Conservation (phyloP, 305 asterid species). For the Fraxinus sp. region DNA sequence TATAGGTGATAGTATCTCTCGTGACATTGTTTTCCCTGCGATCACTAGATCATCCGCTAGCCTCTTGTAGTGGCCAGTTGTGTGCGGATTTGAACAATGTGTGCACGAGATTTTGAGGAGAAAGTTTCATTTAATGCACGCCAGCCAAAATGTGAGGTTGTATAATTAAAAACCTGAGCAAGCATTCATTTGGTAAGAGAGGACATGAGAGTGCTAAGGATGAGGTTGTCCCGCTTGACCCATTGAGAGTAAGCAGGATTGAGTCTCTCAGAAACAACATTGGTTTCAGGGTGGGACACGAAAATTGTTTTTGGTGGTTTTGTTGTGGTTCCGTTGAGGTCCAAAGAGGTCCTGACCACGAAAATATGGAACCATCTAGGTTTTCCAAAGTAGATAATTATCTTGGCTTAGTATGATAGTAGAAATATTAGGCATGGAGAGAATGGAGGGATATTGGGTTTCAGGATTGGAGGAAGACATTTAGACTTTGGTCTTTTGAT, state of each 20-base stretch:
- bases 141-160: background rate
- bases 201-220: conserved; percentile 4
- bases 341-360: conserved; percentile 2
- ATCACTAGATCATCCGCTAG: background rate
- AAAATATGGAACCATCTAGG: background rate
- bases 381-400: background rate
- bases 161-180: background rate
- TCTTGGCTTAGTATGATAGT: background rate
- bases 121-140: background rate
- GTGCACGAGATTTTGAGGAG: background rate
- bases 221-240: background rate
- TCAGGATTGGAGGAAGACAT: too few species aligned
- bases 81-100: background rate
- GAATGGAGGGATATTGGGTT: too few species aligned
- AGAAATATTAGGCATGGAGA: background rate
- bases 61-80: conserved; percentile 1
- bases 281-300: background rate
- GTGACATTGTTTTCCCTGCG: too few species aligned
- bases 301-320: background rate
- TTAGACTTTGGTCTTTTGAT: too few species aligned
- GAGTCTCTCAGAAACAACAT: background rate
- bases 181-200: background rate
- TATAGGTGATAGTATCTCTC: too few species aligned
- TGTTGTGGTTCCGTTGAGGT: background rate
- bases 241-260: background rate